These are phyloP conservation scores for Hemerocallis citrina DNA, from an alignment of 106 monocot species.

Conservation along the genomic window DNA sequence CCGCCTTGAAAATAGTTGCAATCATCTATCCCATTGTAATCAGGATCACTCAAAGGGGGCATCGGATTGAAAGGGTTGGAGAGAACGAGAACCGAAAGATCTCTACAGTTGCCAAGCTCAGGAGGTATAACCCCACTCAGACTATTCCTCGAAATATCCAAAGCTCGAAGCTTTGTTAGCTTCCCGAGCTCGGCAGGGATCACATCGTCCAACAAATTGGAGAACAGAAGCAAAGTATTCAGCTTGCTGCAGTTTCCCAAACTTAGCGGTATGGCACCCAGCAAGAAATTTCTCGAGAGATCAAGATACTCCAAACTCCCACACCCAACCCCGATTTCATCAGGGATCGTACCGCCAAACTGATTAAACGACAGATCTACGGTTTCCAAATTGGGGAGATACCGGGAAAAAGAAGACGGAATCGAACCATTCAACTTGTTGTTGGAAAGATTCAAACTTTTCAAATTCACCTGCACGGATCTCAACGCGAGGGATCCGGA, in stretches of 20 bases:
- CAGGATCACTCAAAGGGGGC: conserved; percentile 1
- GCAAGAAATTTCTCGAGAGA: conserved; percentile 40
- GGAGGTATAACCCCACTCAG: conserved; percentile 66
- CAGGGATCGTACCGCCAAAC: conserved; percentile 39
- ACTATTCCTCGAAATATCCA: conserved; percentile 81
- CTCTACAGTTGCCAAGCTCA: conserved; percentile 62
- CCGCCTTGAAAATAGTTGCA: conserved; percentile 84
- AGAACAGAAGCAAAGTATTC: conserved; percentile 41
- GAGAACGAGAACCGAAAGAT: conserved; percentile 50
- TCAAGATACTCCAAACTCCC: conserved; percentile 36
- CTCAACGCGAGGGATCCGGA: conserved; percentile 35
- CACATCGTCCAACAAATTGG: conserved; percentile 64
- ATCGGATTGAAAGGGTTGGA: conserved; percentile 39
- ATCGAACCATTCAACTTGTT: conserved; percentile 63
- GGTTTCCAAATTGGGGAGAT: conserved; percentile 17
- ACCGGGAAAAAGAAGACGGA: conserved; percentile 34
- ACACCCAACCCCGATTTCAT: conserved; percentile 33
- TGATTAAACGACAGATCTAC: conserved; percentile 37
- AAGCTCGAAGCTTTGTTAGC: conserved; percentile 33
- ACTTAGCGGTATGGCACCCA: conserved; percentile 42
- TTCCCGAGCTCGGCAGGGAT: conserved; percentile 47
- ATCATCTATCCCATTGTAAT: conserved; percentile 33
- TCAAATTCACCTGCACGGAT: conserved; percentile 29
- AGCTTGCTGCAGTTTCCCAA: conserved; percentile 66
- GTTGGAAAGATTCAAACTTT: conserved; percentile 59